Evolutionary conservation across 176 grass and related monocot genomes (phyloP).

Genomic region (Aegilops longissima): DNA sequence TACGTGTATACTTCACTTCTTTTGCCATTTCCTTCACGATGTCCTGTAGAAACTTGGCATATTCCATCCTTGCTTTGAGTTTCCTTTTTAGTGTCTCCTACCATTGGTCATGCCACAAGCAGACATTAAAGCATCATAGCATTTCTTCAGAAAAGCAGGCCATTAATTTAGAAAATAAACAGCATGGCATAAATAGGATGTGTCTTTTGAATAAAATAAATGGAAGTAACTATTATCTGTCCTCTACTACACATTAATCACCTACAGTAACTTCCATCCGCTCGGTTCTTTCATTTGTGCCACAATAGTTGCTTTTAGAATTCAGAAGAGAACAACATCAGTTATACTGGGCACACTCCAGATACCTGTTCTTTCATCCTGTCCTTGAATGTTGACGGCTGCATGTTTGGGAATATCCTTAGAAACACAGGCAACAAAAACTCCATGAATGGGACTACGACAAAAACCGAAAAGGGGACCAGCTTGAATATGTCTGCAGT

Average conservation of each 20-base stretch:
- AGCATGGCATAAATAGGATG: background rate
- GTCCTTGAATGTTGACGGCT: background rate
- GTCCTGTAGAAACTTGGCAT: slow-evolving; percentile 11
- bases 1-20: background rate
- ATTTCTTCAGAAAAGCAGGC: background rate
- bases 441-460: slow-evolving; percentile 12
- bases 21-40: slow-evolving; percentile 1
- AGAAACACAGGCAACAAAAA: background rate
- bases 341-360: background rate
- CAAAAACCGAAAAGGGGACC: background rate
- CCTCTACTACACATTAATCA: background rate
- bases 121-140: background rate
- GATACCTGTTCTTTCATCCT: background rate
- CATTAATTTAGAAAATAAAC: background rate
- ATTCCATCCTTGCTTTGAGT: slow-evolving; percentile 15
- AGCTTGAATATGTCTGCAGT: background rate
- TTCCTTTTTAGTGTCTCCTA: slow-evolving; percentile 14
- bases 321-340: background rate
- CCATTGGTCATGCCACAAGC: background rate
- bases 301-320: background rate
- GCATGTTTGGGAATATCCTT: background rate
- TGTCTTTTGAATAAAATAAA: background rate
- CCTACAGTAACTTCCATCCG: background rate
- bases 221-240: background rate
- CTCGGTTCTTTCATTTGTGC: background rate